Conservation (phyloP, 306 rosid species). For the Vigna unguiculata region DNA sequence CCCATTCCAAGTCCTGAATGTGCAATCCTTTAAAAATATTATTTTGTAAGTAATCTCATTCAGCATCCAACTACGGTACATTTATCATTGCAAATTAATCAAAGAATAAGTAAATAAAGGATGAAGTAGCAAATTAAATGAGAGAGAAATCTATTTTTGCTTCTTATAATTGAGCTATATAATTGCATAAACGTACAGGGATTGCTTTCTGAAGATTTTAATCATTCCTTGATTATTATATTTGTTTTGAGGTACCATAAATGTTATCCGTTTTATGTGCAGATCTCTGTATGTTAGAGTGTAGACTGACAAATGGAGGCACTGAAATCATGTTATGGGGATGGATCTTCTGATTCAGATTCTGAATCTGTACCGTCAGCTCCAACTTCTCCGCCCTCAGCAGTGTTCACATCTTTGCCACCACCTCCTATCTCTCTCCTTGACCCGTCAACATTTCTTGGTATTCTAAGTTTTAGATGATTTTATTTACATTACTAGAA, state of each 20-base stretch:
- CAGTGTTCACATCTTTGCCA: conserved; percentile 50
- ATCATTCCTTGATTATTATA: conserved; percentile 30
- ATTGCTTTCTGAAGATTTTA: conserved; percentile 11
- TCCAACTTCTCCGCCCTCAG: conserved; percentile 28
- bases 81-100: background rate
- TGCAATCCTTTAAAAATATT: background rate
- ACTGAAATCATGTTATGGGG: conserved; percentile 71
- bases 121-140: conserved; percentile 13
- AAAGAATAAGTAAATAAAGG: background rate
- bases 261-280: conserved; percentile 35
- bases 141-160: background rate
- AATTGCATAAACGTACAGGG: background rate
- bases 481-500: conserved; percentile 24
- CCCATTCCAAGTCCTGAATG: background rate
- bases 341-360: conserved; percentile 69
- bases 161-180: conserved; percentile 6
- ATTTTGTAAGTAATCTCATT: background rate
- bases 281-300: background rate
- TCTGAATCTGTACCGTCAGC: conserved; percentile 51
- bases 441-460: conserved; percentile 56
- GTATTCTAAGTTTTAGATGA: conserved; percentile 46
- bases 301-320: conserved; percentile 67
- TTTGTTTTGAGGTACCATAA: conserved; percentile 13
- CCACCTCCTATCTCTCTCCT: conserved; percentile 80
- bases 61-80: background rate